A percentile compares a stretch with the other conserved stretches of the same genome.
phyloP scores from a whole-genome alignment of 768 basidiomycete species.

The Suillus sp. region DNA sequence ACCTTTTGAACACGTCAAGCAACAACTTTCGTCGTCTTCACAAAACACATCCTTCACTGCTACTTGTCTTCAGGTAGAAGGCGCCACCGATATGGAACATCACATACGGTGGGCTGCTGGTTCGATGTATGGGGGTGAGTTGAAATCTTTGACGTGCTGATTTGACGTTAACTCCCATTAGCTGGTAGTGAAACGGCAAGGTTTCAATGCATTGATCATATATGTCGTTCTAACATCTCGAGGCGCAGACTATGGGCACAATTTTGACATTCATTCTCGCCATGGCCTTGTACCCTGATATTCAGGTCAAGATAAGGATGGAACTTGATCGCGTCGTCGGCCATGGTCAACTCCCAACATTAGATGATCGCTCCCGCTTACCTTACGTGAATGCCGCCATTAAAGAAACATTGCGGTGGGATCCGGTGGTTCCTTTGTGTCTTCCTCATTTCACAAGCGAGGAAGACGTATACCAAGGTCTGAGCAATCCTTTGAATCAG shows the following conservation, averaged over 20 bases:
- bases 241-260: constrained; percentile 9
- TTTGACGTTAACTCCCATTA: background rate
- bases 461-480: constrained; percentile 17
- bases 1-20: constrained; percentile 14
- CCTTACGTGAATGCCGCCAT: constrained; percentile 49
- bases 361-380: constrained; percentile 33
- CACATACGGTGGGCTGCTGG: constrained; percentile 12
- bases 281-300: constrained; percentile 9
- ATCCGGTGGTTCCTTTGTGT: constrained; percentile 14
- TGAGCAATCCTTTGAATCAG: background rate
- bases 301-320: constrained; percentile 1
- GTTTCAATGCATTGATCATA: background rate
- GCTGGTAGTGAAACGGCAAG: constrained; percentile 10
- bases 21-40: background rate
- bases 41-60: constrained; percentile 6
- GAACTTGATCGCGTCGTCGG: constrained; percentile 40
- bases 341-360: constrained; percentile 36
- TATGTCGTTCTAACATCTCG: background rate
- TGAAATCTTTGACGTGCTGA: background rate
- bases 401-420: constrained; percentile 48
- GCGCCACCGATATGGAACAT: constrained; percentile 5
- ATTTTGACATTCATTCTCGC: constrained; percentile 11
- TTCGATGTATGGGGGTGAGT: constrained; percentile 15
- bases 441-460: constrained; percentile 19
- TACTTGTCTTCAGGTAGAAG: constrained; percentile 7